These are phyloP conservation scores for Ophiocordyceps polyrhachis-furcata DNA, from an alignment of 2,329 filamentous ascomycete genomes.

Conservation along the genomic window DNA sequence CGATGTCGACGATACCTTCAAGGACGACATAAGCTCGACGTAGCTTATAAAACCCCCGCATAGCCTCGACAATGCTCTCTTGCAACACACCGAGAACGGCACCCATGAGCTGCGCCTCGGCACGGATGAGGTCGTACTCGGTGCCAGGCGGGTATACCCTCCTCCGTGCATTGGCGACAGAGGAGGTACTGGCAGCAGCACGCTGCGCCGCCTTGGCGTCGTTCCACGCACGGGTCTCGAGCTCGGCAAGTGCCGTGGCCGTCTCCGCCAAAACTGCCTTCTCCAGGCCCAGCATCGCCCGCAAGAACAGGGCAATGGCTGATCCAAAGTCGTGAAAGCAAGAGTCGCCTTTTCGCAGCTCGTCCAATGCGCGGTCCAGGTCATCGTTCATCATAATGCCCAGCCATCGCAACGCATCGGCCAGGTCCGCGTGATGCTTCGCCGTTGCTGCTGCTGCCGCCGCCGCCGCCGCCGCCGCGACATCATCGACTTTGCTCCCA, in stretches of 20 bases:
- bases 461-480: slow-evolving; percentile 8
- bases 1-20: slow-evolving; percentile 58
- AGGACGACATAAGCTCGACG: slow-evolving; percentile 75
- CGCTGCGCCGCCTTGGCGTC: slow-evolving; percentile 61
- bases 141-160: slow-evolving; percentile 62
- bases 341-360: slow-evolving; percentile 53
- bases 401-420: slow-evolving; percentile 44
- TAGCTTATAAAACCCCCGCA: slow-evolving; percentile 84
- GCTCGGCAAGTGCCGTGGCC: slow-evolving; percentile 48
- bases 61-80: slow-evolving; percentile 77
- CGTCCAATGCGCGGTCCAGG: slow-evolving; percentile 62
- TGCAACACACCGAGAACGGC: slow-evolving; percentile 80
- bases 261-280: slow-evolving; percentile 81
- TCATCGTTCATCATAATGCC: slow-evolving; percentile 75
- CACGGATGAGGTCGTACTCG: slow-evolving; percentile 70
- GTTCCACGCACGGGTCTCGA: slow-evolving; percentile 57
- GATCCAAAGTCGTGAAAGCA: slow-evolving; percentile 78
- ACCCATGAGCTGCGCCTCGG: slow-evolving; percentile 74
- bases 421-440: slow-evolving; percentile 34
- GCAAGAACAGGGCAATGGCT: slow-evolving; percentile 68
- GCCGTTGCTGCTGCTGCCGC: not conserved
- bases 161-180: slow-evolving; percentile 13
- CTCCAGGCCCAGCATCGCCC: slow-evolving; percentile 76
- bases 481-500: slow-evolving; percentile 10
- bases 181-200: slow-evolving; percentile 21